Evolutionary conservation across 192 early-diverging fungal species (phyloP), one percentile per base, ranked within the genome.

Genomic region (Obelidium mucronatum): DNA sequence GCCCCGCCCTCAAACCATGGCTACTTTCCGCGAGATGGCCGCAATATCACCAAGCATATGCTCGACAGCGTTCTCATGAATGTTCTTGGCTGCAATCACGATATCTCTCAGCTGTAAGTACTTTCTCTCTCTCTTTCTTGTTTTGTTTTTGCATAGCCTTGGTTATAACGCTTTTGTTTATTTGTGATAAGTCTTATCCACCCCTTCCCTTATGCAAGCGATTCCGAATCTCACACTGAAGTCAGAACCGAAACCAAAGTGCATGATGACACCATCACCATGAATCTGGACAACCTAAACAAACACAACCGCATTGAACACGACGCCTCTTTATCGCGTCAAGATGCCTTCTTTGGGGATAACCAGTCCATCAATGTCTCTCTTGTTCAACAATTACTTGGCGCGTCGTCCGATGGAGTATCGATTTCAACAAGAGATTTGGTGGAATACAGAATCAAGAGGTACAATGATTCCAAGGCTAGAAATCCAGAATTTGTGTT

Each of bases 331-430:
- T 65, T 84, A 33, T 40, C 77, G 15, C 53, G 83, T 0, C 36
- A 69, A 26, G 83, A 84, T 62, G 35, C 28, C 26, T 44, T 28
- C 53, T 66, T 84, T 51, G 83, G 83, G n/a, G 74, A 84, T 75
- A 75, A 73, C 73, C 28, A 22, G 26, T 1, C 35, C 17, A 35
- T 59, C 40, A 54, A 79, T 37, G 26, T 36, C 24, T 66, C 15
- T 4, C 68, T 83, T 17, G 44, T 77, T 19, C 40, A 72, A 13
- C 59, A 65, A 33, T 37, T 83, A 11, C 52, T 77, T n/a, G 26
- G 62, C 2, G 37, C 22, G 6, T 78, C 79, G 1, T 67, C 73
- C 33, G 82, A 83, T 53, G 77, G 77, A 6, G 59, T 78, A 34
- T 30, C 36, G 34, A 24, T 83, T 6, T 42, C 75, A n/a, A 26